Percentiles rank a stretch among this genome's conserved stretches.
Evolutionary conservation across 1,284 basidiomycete species (phyloP).

Genomic region (Pseudozyma pruni): DNA sequence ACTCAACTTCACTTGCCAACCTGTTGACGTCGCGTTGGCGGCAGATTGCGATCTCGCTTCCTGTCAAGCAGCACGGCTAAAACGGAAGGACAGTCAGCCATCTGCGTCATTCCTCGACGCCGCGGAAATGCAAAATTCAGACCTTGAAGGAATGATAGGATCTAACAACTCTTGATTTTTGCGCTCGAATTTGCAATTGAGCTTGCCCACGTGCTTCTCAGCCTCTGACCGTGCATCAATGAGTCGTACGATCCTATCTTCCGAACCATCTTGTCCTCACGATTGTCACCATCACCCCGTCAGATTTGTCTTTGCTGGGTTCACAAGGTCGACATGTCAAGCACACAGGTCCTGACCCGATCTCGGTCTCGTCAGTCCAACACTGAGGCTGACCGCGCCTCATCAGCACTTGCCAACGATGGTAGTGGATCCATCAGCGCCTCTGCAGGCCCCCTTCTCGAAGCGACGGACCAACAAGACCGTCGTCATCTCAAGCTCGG

Average conservation of each 20-base stretch:
- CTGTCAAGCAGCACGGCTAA: slow-evolving; percentile 4
- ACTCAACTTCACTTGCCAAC: too few relatives aligned
- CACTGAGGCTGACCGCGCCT: not conserved
- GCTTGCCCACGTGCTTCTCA: not conserved
- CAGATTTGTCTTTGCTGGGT: too few relatives aligned
- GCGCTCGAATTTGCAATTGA: slow-evolving; percentile 1
- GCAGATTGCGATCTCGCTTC: not conserved
- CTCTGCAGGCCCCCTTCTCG: slow-evolving; percentile 9
- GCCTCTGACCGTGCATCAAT: not conserved
- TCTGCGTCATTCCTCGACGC: slow-evolving; percentile 8
- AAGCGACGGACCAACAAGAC: slow-evolving; percentile 15
- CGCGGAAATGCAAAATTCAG: not conserved
- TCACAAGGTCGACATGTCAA: slow-evolving; percentile 18
- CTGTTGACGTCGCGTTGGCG: too few relatives aligned
- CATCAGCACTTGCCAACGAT: not conserved
- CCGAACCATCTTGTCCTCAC: too few relatives aligned
- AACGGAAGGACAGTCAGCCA: slow-evolving; percentile 7
- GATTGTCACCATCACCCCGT: too few relatives aligned
- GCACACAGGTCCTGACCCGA: slow-evolving; percentile 14
- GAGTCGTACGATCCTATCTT: too few relatives aligned
- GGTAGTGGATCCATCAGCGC: slow-evolving; percentile 4
- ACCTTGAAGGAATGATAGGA: too few relatives aligned
- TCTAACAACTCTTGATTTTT: too few relatives aligned
- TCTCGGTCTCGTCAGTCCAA: slow-evolving; percentile 16
- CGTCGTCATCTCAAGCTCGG: slow-evolving; percentile 35